Percentiles rank a stretch among this genome's conserved stretches.
Conservation (phyloP, 2,329 filamentous ascomycete species). For the Trichoderma sp. region DNA sequence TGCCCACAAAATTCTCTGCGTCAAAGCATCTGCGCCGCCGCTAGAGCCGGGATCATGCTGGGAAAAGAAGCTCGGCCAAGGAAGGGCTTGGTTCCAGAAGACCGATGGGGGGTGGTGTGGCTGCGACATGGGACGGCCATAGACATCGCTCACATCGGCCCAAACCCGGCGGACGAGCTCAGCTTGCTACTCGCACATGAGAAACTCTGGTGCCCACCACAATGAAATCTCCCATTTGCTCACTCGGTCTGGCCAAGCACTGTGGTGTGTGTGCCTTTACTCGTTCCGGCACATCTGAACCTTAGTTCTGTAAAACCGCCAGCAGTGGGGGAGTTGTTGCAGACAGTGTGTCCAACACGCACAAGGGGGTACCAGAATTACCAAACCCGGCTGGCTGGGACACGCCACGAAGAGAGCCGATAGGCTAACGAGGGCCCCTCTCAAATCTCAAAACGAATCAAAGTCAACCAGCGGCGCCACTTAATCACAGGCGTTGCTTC, state of each 20-base stretch:
- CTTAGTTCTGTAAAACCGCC: not conserved
- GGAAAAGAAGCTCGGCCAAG: not conserved
- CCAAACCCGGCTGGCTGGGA: slow-evolving; percentile 12
- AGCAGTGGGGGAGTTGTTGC: not conserved
- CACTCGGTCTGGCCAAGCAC: not conserved
- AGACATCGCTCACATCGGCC: not conserved
- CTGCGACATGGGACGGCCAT: not conserved
- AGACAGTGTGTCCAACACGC: not conserved
- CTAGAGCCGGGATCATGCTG: slow-evolving; percentile 3
- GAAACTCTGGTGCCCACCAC: not conserved
- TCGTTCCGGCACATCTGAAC: slow-evolving; percentile 2
- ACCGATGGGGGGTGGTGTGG: slow-evolving; percentile 12
- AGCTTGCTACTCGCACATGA: not conserved
- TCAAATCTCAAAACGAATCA: not conserved
- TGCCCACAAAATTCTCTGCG: slow-evolving; percentile 12
- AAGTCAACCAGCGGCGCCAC: not conserved
- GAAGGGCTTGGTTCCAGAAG: not conserved
- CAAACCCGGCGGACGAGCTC: not conserved
- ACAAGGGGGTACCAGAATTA: not conserved
- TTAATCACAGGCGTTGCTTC: not conserved
- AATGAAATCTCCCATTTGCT: slow-evolving; percentile 13
- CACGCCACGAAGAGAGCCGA: not conserved
- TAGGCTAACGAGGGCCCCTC: not conserved
- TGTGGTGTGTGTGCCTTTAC: not conserved
- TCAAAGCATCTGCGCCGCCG: not conserved